phyloP scores from a whole-genome alignment of 179 eudicot species.

The Corrigiola litoralis region DNA sequence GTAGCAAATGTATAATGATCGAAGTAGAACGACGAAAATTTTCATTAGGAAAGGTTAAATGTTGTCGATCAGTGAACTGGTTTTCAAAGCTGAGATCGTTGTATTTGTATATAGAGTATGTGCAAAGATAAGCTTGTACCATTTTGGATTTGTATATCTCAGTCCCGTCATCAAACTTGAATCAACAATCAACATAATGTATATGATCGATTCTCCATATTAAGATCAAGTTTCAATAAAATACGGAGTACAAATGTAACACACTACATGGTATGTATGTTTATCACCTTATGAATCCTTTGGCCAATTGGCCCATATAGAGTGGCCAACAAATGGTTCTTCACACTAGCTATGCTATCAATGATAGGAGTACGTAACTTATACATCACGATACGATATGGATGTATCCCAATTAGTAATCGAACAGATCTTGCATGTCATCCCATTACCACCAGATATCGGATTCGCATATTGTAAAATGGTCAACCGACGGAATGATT shows the following conservation, averaged over 20 bases:
- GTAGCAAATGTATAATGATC: too few relatives aligned
- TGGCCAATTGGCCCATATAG: background rate
- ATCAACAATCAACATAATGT: background rate
- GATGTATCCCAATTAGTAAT: background rate
- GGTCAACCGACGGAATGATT: constrained; percentile 31
- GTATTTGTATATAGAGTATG: too few relatives aligned
- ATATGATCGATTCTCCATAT: constrained; percentile 2
- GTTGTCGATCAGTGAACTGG: too few relatives aligned
- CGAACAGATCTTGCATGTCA: constrained; percentile 4
- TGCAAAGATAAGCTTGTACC: too few relatives aligned
- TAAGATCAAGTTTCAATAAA: background rate
- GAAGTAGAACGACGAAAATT: too few relatives aligned
- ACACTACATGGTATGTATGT: background rate
- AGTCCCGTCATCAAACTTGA: background rate
- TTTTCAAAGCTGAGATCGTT: too few relatives aligned
- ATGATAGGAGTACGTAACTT: background rate
- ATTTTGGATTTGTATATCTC: too few relatives aligned
- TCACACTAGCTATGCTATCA: background rate
- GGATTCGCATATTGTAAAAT: background rate
- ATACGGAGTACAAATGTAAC: background rate
- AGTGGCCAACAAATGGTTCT: background rate
- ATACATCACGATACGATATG: constrained; percentile 7
- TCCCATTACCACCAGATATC: background rate
- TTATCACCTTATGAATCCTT: background rate
- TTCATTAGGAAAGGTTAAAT: too few relatives aligned